Evolutionary conservation across 2,329 filamentous ascomycete species (phyloP).

Genomic region (Pseudogymnoascus sp.): DNA sequence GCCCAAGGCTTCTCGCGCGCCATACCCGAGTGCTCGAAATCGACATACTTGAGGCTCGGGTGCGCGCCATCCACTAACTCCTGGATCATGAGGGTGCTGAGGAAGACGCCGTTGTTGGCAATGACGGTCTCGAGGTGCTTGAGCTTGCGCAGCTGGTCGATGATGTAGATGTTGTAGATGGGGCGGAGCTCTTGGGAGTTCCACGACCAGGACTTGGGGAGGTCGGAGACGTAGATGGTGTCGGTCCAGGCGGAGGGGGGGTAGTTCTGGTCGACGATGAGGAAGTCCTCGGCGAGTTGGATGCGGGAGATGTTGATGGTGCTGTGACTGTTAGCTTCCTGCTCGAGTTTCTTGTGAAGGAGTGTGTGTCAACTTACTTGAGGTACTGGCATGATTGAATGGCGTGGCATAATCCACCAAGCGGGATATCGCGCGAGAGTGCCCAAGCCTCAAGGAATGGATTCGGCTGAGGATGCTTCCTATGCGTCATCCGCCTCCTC

Average conservation of each 20-base stretch:
- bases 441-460: slow-evolving; percentile 17
- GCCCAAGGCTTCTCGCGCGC: slow-evolving; percentile 16
- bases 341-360: not conserved
- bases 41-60: slow-evolving; percentile 11
- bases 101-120: slow-evolving; percentile 13
- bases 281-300: slow-evolving; percentile 17
- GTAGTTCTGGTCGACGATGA: slow-evolving; percentile 8
- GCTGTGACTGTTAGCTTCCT: slow-evolving; percentile 9
- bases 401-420: slow-evolving; percentile 20
- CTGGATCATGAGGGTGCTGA: slow-evolving; percentile 12
- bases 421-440: slow-evolving; percentile 17
- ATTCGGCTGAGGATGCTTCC: slow-evolving; percentile 17
- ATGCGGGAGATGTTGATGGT: slow-evolving; percentile 18
- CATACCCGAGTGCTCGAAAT: slow-evolving; percentile 20
- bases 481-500: not conserved
- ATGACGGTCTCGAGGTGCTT: slow-evolving; percentile 15
- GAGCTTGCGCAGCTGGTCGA: slow-evolving; percentile 12
- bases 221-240: slow-evolving; percentile 13
- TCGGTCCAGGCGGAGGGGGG: slow-evolving; percentile 6
- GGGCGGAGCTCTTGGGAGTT: slow-evolving; percentile 9
- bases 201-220: slow-evolving; percentile 16
- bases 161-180: slow-evolving; percentile 16
- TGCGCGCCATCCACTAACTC: slow-evolving; percentile 7
- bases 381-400: slow-evolving; percentile 18
- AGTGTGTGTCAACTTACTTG: not conserved